Evolutionary conservation across 192 early-diverging fungal genomes (phyloP).

Genomic region (Backusella circina): DNA sequence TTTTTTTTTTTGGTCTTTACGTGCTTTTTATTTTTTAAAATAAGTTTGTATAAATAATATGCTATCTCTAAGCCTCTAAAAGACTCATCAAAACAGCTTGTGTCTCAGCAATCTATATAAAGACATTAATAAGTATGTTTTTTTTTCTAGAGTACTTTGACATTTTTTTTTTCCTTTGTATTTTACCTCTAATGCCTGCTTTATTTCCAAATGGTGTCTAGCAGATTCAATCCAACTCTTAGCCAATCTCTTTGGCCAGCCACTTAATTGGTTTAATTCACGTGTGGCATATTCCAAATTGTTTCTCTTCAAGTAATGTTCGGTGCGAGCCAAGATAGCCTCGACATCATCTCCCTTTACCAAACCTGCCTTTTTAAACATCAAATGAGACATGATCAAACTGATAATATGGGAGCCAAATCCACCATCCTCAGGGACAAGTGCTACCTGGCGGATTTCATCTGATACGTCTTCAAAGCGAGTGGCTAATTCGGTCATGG

Average conservation of each 20-base stretch:
- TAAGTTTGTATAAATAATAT: neutral
- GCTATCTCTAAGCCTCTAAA: slow-evolving; percentile 13
- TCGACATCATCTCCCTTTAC: slow-evolving; percentile 86
- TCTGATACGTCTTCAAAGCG: slow-evolving; percentile 68
- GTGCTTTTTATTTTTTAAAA: neutral
- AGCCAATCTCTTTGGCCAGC: slow-evolving; percentile 88
- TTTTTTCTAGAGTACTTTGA: neutral
- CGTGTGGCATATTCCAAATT: slow-evolving; percentile 85
- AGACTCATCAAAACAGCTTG: slow-evolving; percentile 18
- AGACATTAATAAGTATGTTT: neutral
- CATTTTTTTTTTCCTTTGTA: neutral
- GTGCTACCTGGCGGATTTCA: slow-evolving; percentile 70
- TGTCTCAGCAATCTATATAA: slow-evolving; percentile 18
- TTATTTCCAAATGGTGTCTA: slow-evolving; percentile 78
- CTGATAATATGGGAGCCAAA: slow-evolving; percentile 80
- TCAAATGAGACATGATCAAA: slow-evolving; percentile 61
- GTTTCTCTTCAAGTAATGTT: slow-evolving; percentile 68
- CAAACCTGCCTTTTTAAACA: slow-evolving; percentile 85
- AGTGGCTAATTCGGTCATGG: slow-evolving; percentile 58
- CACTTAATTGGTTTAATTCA: slow-evolving; percentile 89
- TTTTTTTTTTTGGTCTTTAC: too few relatives aligned
- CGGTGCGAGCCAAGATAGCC: slow-evolving; percentile 72
- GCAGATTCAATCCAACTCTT: slow-evolving; percentile 84
- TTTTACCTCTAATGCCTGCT: slow-evolving; percentile 49
- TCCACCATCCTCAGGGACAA: slow-evolving; percentile 87